These are phyloP conservation scores for Mucor sp. DNA, from an alignment of 371 early-diverging fungal species.

Conservation along the genomic window DNA sequence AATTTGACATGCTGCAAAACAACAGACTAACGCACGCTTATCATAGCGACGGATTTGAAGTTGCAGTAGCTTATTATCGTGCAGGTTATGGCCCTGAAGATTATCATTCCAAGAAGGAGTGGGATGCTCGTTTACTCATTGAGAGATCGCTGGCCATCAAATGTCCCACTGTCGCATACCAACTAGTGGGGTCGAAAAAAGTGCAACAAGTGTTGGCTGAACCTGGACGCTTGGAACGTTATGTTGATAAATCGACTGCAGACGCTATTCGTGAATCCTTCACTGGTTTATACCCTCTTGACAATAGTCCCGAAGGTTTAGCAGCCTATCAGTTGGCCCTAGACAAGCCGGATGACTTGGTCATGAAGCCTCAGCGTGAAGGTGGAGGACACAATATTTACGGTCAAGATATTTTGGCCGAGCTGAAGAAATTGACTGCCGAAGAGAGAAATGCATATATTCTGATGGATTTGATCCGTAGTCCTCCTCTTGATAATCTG, in stretches of 20 bases:
- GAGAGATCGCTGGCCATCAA: conserved; percentile 87
- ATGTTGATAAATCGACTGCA: conserved; percentile 56
- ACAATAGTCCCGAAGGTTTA: conserved; percentile 67
- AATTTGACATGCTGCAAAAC: not conserved
- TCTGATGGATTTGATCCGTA: conserved; percentile 87
- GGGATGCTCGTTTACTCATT: conserved; percentile 19
- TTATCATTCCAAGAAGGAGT: conserved; percentile 58
- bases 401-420: conserved; percentile 76
- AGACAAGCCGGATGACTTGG: conserved; percentile 65
- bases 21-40: not conserved
- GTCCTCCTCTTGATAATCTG: conserved; percentile 74
- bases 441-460: conserved; percentile 84
- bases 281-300: conserved; percentile 90
- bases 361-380: conserved; percentile 97
- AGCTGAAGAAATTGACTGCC: conserved; percentile 54
- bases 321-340: conserved; percentile 72
- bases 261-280: conserved; percentile 73
- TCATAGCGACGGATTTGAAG: conserved; percentile 67
- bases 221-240: conserved; percentile 83
- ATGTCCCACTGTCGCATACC: conserved; percentile 91
- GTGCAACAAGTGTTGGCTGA: conserved; percentile 91
- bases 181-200: conserved; percentile 95
- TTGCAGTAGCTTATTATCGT: conserved; percentile 91
- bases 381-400: conserved; percentile 98
- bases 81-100: conserved; percentile 93